Evolutionary conservation across 108 stramenopile species (phyloP), one percentile per base, ranked within the genome.

Genomic region (Fistulifera solaris): DNA sequence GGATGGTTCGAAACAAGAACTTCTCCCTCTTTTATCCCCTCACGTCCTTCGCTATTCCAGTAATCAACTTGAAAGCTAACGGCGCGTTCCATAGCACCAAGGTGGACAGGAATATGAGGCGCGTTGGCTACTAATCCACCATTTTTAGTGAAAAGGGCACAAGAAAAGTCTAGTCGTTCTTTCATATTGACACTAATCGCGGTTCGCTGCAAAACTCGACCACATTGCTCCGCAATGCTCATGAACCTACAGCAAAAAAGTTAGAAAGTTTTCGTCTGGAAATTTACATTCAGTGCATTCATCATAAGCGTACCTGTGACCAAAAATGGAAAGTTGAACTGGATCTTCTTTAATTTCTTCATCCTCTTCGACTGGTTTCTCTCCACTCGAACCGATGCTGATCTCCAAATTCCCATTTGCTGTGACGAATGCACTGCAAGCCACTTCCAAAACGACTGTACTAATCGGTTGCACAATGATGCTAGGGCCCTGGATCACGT

Each of bases 171-270:
- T 7, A 99, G 79, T 17, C 98, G 73, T 66, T 99, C 98, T 75
- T 99, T 99, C 77, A 99, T 97, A 63, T 99, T 99, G 39, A 99
- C 98, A 41, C 88, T 91, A 56, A 88, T 88, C 1, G 94, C 85
- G 2, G 91, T 97, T 27, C 98, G 75, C 54, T 94, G 92, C 25
- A 99, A 69, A 17, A 96, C 96, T 38, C 94, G 76, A 18, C 99
- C 99, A 96, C 97, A 97, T 75, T 97, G 96, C 66, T 99, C 99
- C 7, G 99, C 99, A 64, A 99, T 97, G 17, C 96, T 92, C 99
- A 99, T 99, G 78, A 98, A 99, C 18, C 31, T 35, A 35, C 3
- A 3, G 31, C 31, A 8, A 35, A 3, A 35, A 35, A 8, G 31
- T 35, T 6, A 35, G 31, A 35, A 35, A 35, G 6, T 3, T 3